Evolutionary conservation across 1,139 yeast genomes (phyloP).

Genomic region (Yamadazyma conglobata): DNA sequence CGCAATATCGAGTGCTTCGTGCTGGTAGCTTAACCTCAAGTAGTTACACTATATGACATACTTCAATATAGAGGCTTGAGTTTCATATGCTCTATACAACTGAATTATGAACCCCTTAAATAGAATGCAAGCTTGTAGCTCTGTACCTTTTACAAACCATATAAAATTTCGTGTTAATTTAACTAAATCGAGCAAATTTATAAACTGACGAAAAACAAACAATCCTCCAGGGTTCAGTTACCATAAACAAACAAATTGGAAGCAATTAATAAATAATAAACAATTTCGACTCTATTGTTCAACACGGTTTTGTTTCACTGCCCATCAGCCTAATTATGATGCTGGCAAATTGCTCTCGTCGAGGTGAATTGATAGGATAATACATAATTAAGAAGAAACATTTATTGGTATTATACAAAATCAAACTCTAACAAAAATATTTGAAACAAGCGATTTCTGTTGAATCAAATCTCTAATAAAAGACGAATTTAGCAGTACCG

Average conservation of each 20-base stretch:
- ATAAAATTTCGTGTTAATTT: slow-evolving; percentile 4
- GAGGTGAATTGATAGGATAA: too few species aligned
- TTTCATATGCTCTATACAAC: too few species aligned
- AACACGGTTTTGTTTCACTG: too few species aligned
- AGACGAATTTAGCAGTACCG: slow-evolving; percentile 75
- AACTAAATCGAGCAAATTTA: slow-evolving; percentile 2
- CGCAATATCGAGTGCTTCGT: not conserved
- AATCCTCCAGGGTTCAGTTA: slow-evolving; percentile 9
- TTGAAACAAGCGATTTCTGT: not conserved
- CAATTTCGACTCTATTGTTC: too few species aligned
- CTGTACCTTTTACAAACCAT: not conserved
- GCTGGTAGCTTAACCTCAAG: too few species aligned
- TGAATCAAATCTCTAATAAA: slow-evolving; percentile 42
- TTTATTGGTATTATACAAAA: slow-evolving; percentile 13
- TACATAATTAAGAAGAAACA: slow-evolving; percentile 8
- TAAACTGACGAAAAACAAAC: slow-evolving; percentile 4
- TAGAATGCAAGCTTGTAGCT: not conserved
- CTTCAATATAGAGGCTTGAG: too few species aligned
- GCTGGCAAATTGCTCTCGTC: too few species aligned
- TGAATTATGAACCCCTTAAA: not conserved
- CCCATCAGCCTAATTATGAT: too few species aligned
- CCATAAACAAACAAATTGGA: slow-evolving; percentile 7
- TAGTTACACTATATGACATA: too few species aligned
- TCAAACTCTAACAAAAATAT: slow-evolving; percentile 2
- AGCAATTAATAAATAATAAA: too few species aligned